A percentile compares a stretch with the other conserved stretches of the same genome.
phyloP scores from a whole-genome alignment of 2,329 filamentous ascomycete species.

The Fusarium annulatum region DNA sequence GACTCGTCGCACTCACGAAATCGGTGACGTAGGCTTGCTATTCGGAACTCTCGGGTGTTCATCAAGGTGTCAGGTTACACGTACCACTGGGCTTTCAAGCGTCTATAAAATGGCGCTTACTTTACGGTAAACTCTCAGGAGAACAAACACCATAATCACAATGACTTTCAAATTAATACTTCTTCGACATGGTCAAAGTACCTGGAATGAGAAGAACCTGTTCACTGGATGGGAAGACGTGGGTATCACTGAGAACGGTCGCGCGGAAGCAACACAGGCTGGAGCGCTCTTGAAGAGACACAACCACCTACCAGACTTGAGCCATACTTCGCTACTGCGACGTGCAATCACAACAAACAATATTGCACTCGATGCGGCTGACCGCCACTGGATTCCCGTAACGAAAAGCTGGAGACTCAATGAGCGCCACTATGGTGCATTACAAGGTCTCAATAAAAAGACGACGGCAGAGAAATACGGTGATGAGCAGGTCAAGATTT shows the following conservation, averaged over 20 bases:
- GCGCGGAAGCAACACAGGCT: neutral
- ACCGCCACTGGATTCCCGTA: neutral
- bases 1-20: fast-evolving
- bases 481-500: neutral
- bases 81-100: neutral
- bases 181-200: neutral
- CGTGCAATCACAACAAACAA: neutral
- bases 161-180: neutral
- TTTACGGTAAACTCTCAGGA: fast-evolving
- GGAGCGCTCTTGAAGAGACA: neutral
- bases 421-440: neutral
- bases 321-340: neutral
- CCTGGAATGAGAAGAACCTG: neutral
- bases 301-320: neutral
- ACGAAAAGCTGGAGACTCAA: neutral
- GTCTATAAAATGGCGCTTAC: neutral
- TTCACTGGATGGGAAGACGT: neutral
- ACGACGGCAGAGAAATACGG: neutral
- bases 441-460: neutral
- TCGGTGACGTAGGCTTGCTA: neutral
- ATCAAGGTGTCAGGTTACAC: neutral
- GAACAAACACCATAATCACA: neutral
- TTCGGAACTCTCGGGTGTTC: neutral
- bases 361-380: neutral
- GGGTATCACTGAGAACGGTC: neutral